phyloP scores from a whole-genome alignment of 495 filamentous ascomycete species.

The Neurospora sublineolata region DNA sequence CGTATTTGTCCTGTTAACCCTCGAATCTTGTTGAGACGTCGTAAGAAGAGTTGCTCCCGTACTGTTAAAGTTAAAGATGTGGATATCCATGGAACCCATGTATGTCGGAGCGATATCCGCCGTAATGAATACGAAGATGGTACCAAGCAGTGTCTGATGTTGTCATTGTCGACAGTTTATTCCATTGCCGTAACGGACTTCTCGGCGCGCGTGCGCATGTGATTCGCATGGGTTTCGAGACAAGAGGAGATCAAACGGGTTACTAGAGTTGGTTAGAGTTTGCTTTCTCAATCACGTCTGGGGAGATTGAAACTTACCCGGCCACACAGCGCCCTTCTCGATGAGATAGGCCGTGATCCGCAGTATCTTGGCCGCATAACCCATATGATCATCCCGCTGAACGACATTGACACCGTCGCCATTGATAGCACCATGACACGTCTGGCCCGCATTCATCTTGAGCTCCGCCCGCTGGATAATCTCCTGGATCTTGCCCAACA shows the following conservation, averaged over 20 bases:
- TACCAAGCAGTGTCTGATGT: not conserved
- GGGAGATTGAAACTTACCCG: conserved; percentile 46
- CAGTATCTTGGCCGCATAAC: conserved; percentile 79
- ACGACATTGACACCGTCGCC: conserved; percentile 28
- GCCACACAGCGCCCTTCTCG: conserved; percentile 85
- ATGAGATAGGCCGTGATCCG: conserved; percentile 81
- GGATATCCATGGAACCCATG: not conserved
- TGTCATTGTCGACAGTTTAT: conserved; percentile 1
- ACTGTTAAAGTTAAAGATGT: not conserved
- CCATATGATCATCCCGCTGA: conserved; percentile 50
- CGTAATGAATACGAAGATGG: not conserved
- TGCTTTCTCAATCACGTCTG: not conserved
- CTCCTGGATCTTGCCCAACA: conserved; percentile 74
- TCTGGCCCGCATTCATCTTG: conserved; percentile 57
- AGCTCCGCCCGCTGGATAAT: conserved; percentile 67
- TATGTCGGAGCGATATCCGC: not conserved
- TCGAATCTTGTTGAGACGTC: not conserved
- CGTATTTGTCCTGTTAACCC: not conserved
- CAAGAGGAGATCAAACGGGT: conserved; percentile 81
- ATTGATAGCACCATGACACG: conserved; percentile 2
- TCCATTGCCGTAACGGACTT: conserved; percentile 37
- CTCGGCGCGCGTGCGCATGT: conserved; percentile 60
- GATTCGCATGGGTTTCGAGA: conserved; percentile 72
- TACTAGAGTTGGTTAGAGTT: conserved; percentile 35
- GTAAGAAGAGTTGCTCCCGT: not conserved